These are phyloP conservation scores for baker's yeast (Saccharomyces cerevisiae) DNA, from an alignment of 805 yeast genomes.

Conservation along the genomic window DNA sequence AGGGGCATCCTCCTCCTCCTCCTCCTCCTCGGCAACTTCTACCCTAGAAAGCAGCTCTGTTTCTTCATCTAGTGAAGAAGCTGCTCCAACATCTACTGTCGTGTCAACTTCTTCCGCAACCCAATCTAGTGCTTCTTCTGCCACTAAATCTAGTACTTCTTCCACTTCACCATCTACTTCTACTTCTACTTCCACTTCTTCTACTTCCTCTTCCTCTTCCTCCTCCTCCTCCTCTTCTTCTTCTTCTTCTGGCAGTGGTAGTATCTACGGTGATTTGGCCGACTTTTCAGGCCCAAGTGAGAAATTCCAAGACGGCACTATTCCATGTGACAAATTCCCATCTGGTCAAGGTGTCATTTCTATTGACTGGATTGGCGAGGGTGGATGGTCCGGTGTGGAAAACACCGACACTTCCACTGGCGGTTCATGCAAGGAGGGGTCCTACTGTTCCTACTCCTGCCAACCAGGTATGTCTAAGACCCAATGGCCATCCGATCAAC, in stretches of 20 bases:
- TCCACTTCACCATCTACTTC: constrained; percentile 16
- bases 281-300: constrained; percentile 49
- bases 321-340: constrained; percentile 62
- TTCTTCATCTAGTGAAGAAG: constrained; percentile 19
- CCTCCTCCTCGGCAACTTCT: constrained; percentile 18
- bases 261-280: constrained; percentile 51
- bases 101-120: constrained; percentile 27
- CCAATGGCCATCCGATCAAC: constrained; percentile 92
- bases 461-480: constrained; percentile 99
- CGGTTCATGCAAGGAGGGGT: constrained; percentile 72
- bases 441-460: constrained; percentile 96
- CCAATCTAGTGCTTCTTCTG: constrained; percentile 10
- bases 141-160: constrained; percentile 14
- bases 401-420: constrained; percentile 48
- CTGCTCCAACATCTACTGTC: constrained; percentile 29
- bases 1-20: constrained; percentile 9
- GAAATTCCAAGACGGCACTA: constrained; percentile 61
- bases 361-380: constrained; percentile 46
- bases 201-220: constrained; percentile 21
- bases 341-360: constrained; percentile 66
- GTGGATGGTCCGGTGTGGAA: constrained; percentile 41
- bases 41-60: constrained; percentile 23
- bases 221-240: constrained; percentile 28
- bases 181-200: constrained; percentile 16
- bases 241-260: constrained; percentile 30